Conservation (phyloP, 805 yeast genomes). For the Cyberlindnera xylosilytica region DNA sequence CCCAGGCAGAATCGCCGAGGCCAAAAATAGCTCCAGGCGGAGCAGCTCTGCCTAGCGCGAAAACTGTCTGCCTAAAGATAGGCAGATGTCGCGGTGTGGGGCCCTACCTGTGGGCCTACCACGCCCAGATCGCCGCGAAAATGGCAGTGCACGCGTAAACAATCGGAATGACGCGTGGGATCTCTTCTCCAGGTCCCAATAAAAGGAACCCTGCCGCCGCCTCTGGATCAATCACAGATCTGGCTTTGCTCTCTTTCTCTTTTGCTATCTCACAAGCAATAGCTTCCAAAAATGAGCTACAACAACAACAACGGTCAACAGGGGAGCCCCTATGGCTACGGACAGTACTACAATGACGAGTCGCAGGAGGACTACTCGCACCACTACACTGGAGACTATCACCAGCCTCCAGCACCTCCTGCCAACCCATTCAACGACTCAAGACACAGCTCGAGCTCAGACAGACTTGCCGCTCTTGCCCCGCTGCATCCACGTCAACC, state of each 20-base stretch:
- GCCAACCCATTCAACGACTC: slow-evolving; percentile 19
- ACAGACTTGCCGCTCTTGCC: slow-evolving; percentile 10
- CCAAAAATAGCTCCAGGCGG: slow-evolving; percentile 2
- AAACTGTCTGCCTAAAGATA: background rate
- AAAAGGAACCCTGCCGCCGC: background rate
- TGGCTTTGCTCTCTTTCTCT: background rate
- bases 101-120: slow-evolving; percentile 1
- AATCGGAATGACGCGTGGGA: slow-evolving; percentile 6
- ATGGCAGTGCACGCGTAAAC: slow-evolving; percentile 1
- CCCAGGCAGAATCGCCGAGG: background rate
- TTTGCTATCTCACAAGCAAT: background rate
- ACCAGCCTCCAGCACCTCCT: slow-evolving; percentile 16
- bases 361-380: slow-evolving; percentile 6
- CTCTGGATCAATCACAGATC: background rate
- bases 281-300: slow-evolving; percentile 13
- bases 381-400: slow-evolving; percentile 10
- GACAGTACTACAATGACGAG: slow-evolving; percentile 6
- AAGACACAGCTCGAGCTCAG: slow-evolving; percentile 8
- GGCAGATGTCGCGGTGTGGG: no score
- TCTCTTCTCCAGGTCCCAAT: background rate
- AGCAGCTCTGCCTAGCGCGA: background rate
- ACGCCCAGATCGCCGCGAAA: background rate
- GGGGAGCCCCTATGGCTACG: slow-evolving; percentile 5
- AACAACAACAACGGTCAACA: slow-evolving; percentile 8
- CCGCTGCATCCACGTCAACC: slow-evolving; percentile 16